Base-by-base conservation (phyloP, 371 early-diverging fungal species). In the Mucor lusitanicus region DNA sequence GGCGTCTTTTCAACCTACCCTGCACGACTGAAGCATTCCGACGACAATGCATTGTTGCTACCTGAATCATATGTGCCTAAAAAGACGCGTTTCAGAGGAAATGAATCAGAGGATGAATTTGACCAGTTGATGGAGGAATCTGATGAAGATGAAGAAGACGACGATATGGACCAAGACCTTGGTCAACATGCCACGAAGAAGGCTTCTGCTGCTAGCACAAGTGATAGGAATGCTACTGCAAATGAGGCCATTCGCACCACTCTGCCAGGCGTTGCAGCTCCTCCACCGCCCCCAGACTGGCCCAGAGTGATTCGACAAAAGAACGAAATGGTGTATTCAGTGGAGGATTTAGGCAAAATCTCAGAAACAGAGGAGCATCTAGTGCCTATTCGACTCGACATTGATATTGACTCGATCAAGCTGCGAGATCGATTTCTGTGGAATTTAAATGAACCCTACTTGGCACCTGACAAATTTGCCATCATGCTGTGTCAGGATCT, bases 401-500 rank as follows among this genome's bases (percentile, higher is more conserved):
- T 95, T 58, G 95, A 95, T 70, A 60, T 93, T 8, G 94, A 94
- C 54, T 91, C 91, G 37, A 73, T 86, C 54, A 89, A 88, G 65
- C 61, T 95, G 53, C 79, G 88, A 28, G 95, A 95, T 73, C 72
- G 78, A 25, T 94, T 95, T 76, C 83, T 90, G 54, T 95, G 95
- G 95, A 94, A 95, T 69, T 77, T 93, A 69, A 89, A 92, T 74
- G 92, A 97, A 67, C 86, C 86, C 65, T 77, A 90, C n/a, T 76
- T 95, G 59, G 93, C 96, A 13, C 97, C 97, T 3, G 95, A 96
- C 64, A 86, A 92, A 68, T 97, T 97, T 87, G 97, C 96, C 9
- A 91, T 93, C 67, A 89, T 95, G 44, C 73, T 97, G 25, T 93
- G 93, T 72, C 89, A 91, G 12, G 98, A 98, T 67, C 68, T 97